Evolutionary conservation across 371 early-diverging fungal genomes (phyloP), one percentile per base, ranked within the genome.

Genomic region (Actinomortierella wolfii): DNA sequence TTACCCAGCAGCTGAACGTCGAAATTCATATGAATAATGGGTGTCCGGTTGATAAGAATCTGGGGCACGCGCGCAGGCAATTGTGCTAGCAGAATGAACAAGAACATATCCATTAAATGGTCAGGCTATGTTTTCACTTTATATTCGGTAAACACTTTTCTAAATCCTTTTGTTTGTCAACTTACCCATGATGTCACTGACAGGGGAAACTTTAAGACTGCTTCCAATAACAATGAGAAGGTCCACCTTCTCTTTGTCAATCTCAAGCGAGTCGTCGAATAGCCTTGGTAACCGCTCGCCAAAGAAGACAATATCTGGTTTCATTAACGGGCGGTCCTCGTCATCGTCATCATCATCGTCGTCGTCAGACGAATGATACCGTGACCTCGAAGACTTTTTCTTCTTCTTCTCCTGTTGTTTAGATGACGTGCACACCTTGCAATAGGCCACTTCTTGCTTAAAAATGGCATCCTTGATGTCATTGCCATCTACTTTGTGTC

Each of bases 151-250:
- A 11, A 48, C 13, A 5, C 7, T 17, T 8, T 14, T 48, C 26
- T 5, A 48, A 18, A 41, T 41, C 8, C 8, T 41, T 11, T 41
- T 11, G 13, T 11, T 41, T 8, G 41, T 41, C 41, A 23, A 46
- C 76, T 67, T 76, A 81, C 86, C 81, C 89, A 94, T 92, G 50
- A 97, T 92, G 39, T 92, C 90, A 2, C 94, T 92, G 1, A 97
- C 96, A 5, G 98, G 98, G 0, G 94, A 89, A 1, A 97, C 97
- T 65, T 94, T 94, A n/a, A 97, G 79, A n/a, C 92, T 92, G 29
- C 92, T 92, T 2, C 98, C 98, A 82, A 97, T 97, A 8, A 96
- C 98, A 41, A 97, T 86, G 20, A 97, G 69, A 28, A 97, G 67
- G 75, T 97, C 97, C 17, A 89, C 90, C 25, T 88, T 65, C 20